These are phyloP conservation scores for Pisolithus orientalis DNA, from an alignment of 768 basidiomycete genomes.

Conservation along the genomic window DNA sequence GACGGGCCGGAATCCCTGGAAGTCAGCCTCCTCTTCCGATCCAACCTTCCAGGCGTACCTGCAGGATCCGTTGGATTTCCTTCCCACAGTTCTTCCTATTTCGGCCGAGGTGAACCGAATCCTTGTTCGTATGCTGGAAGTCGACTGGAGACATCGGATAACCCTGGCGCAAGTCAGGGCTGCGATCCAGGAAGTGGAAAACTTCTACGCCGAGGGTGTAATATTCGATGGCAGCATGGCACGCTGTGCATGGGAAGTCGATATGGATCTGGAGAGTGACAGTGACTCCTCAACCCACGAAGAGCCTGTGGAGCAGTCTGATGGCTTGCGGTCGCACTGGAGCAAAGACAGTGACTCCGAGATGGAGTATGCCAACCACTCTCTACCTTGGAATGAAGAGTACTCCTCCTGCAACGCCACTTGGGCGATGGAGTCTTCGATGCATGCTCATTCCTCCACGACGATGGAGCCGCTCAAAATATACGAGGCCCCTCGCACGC, in stretches of 20 bases:
- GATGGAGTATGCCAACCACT: conserved; percentile 27
- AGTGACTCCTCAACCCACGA: conserved; percentile 49
- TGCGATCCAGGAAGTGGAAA: conserved; percentile 49
- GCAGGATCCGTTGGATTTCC: conserved; percentile 67
- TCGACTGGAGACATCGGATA: conserved; percentile 56
- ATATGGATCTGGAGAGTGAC: conserved; percentile 58
- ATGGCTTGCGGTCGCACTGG: conserved; percentile 48
- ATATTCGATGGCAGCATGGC: conserved; percentile 80
- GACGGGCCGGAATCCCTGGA: conserved; percentile 95
- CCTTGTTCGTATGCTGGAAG: conserved; percentile 64
- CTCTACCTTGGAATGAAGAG: conserved; percentile 28
- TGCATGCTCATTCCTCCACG: conserved; percentile 38
- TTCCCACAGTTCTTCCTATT: conserved; percentile 81
- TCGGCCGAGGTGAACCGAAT: conserved; percentile 68
- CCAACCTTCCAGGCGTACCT: conserved; percentile 88
- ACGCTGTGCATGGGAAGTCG: conserved; percentile 71
- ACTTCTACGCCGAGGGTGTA: conserved; percentile 69
- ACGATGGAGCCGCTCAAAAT: conserved; percentile 33
- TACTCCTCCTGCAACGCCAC: conserved; percentile 46
- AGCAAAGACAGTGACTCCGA: conserved; percentile 44
- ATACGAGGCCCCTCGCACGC: conserved; percentile 43
- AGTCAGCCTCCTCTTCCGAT: conserved; percentile 75
- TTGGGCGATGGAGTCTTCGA: conserved; percentile 48
- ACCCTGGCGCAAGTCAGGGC: conserved; percentile 44
- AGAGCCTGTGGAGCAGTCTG: conserved; percentile 32